These are phyloP conservation scores for Citrus unshiu DNA, from an alignment of 345 rosid genomes.

Conservation along the genomic window DNA sequence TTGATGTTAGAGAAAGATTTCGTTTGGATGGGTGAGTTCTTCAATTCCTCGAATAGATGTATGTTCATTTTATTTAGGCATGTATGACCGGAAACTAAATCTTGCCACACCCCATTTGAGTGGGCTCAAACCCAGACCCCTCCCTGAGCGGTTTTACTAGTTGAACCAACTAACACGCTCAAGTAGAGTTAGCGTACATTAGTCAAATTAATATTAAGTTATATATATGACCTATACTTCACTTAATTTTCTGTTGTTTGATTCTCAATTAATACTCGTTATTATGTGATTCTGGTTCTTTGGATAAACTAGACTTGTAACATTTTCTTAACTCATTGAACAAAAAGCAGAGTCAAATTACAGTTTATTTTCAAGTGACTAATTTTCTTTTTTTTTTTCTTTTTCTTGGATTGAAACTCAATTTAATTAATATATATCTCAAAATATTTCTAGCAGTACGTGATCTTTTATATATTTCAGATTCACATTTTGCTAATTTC, in stretches of 20 bases:
- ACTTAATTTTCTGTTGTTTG: not conserved
- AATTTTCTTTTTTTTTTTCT: no score
- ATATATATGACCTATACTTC: not conserved
- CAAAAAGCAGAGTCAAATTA: not conserved
- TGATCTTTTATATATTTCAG: not conserved
- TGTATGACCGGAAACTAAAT: no score
- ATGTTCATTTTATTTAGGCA: not conserved
- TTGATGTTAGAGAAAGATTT: constrained; percentile 89
- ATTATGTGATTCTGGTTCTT: not conserved
- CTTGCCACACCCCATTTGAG: no score
- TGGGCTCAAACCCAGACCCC: no score
- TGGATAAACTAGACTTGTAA: not conserved
- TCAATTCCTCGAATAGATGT: not conserved
- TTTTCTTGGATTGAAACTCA: not conserved
- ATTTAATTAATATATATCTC: not conserved
- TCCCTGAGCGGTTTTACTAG: no score
- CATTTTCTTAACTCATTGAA: not conserved
- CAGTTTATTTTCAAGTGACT: not conserved
- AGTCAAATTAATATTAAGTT: not conserved
- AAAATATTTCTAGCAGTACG: not conserved
- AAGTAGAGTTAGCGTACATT: no score
- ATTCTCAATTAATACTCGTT: not conserved
- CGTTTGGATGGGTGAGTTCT: constrained; percentile 75
- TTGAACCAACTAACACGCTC: no score
- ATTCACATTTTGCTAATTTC: not conserved